phyloP scores from a whole-genome alignment of 352 stramenopile genomes.

The Phytophthora nicotianae region DNA sequence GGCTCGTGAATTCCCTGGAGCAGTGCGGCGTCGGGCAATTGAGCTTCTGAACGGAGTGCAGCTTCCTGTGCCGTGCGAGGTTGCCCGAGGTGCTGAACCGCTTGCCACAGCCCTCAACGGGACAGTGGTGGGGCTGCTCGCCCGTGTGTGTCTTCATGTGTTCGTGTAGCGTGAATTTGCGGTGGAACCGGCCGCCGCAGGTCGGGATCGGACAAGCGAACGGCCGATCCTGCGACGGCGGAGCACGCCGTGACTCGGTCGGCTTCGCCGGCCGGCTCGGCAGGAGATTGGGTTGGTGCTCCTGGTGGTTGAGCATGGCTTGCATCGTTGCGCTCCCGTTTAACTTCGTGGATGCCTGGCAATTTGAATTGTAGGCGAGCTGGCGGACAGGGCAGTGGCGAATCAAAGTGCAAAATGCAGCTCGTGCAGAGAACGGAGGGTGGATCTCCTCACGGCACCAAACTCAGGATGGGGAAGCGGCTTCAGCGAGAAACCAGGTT shows the following conservation, averaged over 20 bases:
- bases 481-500: slow-evolving; percentile 17
- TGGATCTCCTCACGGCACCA: slow-evolving; percentile 39
- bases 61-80: slow-evolving; percentile 63
- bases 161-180: slow-evolving; percentile 74
- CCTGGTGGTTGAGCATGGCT: slow-evolving; percentile 17
- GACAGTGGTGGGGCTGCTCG: slow-evolving; percentile 69
- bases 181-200: slow-evolving; percentile 63
- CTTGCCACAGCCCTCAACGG: slow-evolving; percentile 59
- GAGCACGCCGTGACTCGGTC: slow-evolving; percentile 23
- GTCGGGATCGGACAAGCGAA: slow-evolving; percentile 55
- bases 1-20: slow-evolving; percentile 53
- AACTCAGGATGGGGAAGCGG: slow-evolving; percentile 33
- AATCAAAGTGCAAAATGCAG: slow-evolving; percentile 21
- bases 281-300: slow-evolving; percentile 19
- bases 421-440: slow-evolving; percentile 24
- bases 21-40: slow-evolving; percentile 50
- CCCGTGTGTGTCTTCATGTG: slow-evolving; percentile 85
- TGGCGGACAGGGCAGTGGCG: slow-evolving; percentile 30
- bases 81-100: slow-evolving; percentile 80
- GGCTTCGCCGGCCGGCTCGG: slow-evolving; percentile 10
- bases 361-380: slow-evolving; percentile 37
- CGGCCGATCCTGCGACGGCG: slow-evolving; percentile 43
- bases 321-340: slow-evolving; percentile 27
- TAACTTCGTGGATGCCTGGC: slow-evolving; percentile 31
- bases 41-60: slow-evolving; percentile 61